phyloP scores from a whole-genome alignment of 2,329 filamentous ascomycete genomes.

The Trichoderma aggressivum region DNA sequence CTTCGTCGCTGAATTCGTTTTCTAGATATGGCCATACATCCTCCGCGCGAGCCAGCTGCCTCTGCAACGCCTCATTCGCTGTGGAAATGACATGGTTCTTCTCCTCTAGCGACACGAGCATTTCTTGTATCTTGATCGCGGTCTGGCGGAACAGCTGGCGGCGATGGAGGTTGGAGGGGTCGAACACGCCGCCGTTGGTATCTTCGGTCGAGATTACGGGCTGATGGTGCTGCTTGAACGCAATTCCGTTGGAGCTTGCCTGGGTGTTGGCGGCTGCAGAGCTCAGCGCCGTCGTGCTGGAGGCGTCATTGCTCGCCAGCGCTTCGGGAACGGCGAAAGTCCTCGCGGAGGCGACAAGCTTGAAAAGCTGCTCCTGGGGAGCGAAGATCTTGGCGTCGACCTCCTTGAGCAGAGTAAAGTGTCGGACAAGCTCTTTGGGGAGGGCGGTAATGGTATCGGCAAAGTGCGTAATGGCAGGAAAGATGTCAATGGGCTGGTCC shows the following conservation, averaged over 20 bases:
- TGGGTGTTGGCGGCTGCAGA: slow-evolving; percentile 50
- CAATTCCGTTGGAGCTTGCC: slow-evolving; percentile 45
- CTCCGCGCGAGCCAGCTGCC: slow-evolving; percentile 80
- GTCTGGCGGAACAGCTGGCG: slow-evolving; percentile 76
- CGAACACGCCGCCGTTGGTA: slow-evolving; percentile 45
- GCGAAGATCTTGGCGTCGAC: slow-evolving; percentile 95
- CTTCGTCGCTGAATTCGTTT: slow-evolving; percentile 88
- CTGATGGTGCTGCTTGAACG: slow-evolving; percentile 35
- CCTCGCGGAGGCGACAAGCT: slow-evolving; percentile 65
- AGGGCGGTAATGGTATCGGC: slow-evolving; percentile 89
- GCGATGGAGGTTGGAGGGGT: slow-evolving; percentile 58
- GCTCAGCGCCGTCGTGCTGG: slow-evolving; percentile 39
- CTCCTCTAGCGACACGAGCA: slow-evolving; percentile 89
- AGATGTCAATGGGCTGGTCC: slow-evolving; percentile 63
- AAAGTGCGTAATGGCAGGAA: slow-evolving; percentile 69
- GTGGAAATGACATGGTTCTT: slow-evolving; percentile 96
- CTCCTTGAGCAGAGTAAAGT: slow-evolving; percentile 94
- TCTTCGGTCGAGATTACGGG: slow-evolving; percentile 43
- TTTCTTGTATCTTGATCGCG: slow-evolving; percentile 73
- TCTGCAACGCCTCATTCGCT: slow-evolving; percentile 83
- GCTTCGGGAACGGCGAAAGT: slow-evolving; percentile 47
- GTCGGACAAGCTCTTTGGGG: slow-evolving; percentile 89
- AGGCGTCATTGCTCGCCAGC: slow-evolving; percentile 43
- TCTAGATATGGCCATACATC: slow-evolving; percentile 84
- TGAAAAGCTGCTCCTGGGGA: slow-evolving; percentile 77